Evolutionary conservation across 106 monocot genomes (phyloP), one percentile per base, ranked within the genome.

Genomic region (Dendrobium huoshanense): DNA sequence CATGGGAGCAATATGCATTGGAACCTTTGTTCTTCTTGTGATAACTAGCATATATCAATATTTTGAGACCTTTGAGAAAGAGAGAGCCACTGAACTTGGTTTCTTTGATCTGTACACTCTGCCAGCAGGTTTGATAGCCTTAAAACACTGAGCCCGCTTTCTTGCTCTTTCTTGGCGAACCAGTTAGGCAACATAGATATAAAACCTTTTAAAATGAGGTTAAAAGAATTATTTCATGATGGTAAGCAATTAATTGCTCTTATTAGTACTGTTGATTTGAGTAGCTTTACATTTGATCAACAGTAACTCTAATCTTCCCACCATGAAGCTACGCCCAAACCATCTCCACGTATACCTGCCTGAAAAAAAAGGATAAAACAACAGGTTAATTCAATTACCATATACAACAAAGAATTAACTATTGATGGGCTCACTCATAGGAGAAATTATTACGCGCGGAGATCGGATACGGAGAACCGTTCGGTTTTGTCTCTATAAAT

Each of bases 1-100:
- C 80, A 86, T 91, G 91, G 91, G 86, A 8, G 91, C 91, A 16
- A 88, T 91, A 48, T 86, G 88, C n/a, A 85, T 85, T 1, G 91
- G 88, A 79, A 91, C 86, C 10, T 85, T 81, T 37, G 88, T 88
- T 76, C 77, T 91, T 42, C 88, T 91, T 72, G 88, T 86, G 0
- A 86, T 88, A 51, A 77, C 77, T 8, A 82, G 78, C 19, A 82
- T 82, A 67, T 77, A 77, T 51, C 77, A 82, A 64, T 77, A 70
- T 31, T 77, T 82, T 20, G 77, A 82, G 25, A 77, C 82, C 8
- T 77, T 82, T n/a, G 77, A 78, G 70, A 82, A 77, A 37, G 2
- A 58, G 82, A 82, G 61, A 72, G 82, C 82, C 31, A 22, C 20
- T 2, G 77, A 77, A 41, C 81, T 81, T 22, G 81, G 81, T 9